Evolutionary conservation across 805 yeast genomes (phyloP).

Genomic region (Candida sphagnicola): DNA sequence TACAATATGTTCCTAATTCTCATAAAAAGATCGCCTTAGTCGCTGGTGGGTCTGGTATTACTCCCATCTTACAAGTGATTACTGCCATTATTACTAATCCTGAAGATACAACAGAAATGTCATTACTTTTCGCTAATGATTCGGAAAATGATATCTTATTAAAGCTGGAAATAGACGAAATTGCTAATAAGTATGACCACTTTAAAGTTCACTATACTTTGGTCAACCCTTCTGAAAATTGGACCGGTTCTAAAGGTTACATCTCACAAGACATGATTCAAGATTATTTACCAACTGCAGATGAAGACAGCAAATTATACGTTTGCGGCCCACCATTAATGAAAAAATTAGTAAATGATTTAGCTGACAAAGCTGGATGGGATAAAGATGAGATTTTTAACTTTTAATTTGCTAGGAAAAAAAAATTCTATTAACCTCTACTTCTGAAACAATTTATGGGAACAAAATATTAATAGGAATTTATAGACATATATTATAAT

Average conservation of each 20-base stretch:
- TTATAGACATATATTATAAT: background rate
- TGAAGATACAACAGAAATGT: slow-evolving; percentile 57
- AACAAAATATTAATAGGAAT: background rate
- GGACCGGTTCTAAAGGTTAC: slow-evolving; percentile 60
- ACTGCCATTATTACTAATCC: slow-evolving; percentile 68
- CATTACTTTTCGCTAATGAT: slow-evolving; percentile 68
- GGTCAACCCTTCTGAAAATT: slow-evolving; percentile 38
- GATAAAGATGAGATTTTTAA: slow-evolving; percentile 18
- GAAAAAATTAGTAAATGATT: slow-evolving; percentile 49
- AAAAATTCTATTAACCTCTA: no score
- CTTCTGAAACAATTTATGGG: background rate
- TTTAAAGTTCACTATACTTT: slow-evolving; percentile 60
- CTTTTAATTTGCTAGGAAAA: background rate
- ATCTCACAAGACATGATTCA: slow-evolving; percentile 56
- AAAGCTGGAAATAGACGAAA: slow-evolving; percentile 68
- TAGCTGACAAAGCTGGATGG: slow-evolving; percentile 63
- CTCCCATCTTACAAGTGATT: slow-evolving; percentile 82
- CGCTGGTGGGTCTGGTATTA: slow-evolving; percentile 88
- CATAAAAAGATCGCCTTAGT: slow-evolving; percentile 62
- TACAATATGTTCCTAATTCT: slow-evolving; percentile 54
- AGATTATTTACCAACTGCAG: slow-evolving; percentile 49
- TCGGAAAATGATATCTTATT: slow-evolving; percentile 73
- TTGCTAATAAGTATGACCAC: slow-evolving; percentile 58
- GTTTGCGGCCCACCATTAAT: slow-evolving; percentile 75
- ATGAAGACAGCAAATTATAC: slow-evolving; percentile 50